Conservation (phyloP, 2,329 filamentous ascomycete genomes). For the Nemania abortiva region DNA sequence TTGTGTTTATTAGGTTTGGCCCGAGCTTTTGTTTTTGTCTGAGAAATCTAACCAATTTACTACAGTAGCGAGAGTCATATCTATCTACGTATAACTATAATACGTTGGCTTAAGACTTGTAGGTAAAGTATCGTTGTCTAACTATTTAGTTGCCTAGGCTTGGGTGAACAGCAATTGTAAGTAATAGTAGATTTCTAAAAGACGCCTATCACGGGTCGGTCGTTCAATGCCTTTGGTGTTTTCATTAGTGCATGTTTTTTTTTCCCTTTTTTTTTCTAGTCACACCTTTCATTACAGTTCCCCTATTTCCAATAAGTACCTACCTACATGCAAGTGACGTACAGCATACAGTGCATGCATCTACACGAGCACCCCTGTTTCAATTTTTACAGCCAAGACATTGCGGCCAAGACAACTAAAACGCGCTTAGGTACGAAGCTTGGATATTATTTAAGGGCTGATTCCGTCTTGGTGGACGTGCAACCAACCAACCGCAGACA, state of each 20-base stretch:
- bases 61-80: too few relatives aligned
- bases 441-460: slow-evolving; percentile 9
- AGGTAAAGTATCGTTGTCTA: too few relatives aligned
- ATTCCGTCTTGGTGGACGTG: slow-evolving; percentile 2
- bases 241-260: too few relatives aligned
- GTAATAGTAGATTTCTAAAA: too few relatives aligned
- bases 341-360: neutral
- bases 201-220: too few relatives aligned
- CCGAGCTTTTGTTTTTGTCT: neutral
- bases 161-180: too few relatives aligned
- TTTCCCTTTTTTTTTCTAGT: too few relatives aligned
- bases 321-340: neutral
- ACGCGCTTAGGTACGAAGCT: slow-evolving; percentile 15
- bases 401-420: slow-evolving; percentile 16
- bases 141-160: too few relatives aligned
- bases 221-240: too few relatives aligned
- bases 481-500: slow-evolving; percentile 33
- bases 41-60: too few relatives aligned
- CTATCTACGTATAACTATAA: too few relatives aligned
- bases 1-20: neutral
- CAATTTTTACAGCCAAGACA: slow-evolving; percentile 1
- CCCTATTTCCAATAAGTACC: neutral
- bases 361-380: slow-evolving; percentile 20
- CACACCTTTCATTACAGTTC: neutral
- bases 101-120: too few relatives aligned